Conservation (phyloP, 2,329 filamentous ascomycete genomes). For the Alternaria hordeiaustralica region DNA sequence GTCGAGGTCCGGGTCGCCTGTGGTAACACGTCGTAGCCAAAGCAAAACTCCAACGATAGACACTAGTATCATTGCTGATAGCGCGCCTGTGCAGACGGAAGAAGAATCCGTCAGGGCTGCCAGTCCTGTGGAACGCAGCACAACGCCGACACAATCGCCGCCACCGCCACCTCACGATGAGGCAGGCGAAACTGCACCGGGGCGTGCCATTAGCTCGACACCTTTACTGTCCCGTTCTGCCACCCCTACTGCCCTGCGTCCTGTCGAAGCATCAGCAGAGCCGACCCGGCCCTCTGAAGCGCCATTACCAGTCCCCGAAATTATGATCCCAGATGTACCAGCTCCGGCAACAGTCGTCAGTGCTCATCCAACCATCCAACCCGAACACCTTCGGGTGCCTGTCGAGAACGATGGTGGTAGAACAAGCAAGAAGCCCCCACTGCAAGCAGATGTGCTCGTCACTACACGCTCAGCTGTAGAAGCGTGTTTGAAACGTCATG, state of each 20-base stretch:
- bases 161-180: not conserved
- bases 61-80: not conserved
- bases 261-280: not conserved
- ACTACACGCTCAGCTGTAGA: conserved; percentile 15
- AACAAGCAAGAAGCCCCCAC: not conserved
- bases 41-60: not conserved
- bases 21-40: not conserved
- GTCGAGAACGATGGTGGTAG: not conserved
- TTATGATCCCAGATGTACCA: not conserved
- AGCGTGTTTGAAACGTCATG: conserved; percentile 16
- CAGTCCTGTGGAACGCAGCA: not conserved
- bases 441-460: conserved; percentile 13
- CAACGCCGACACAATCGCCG: not conserved
- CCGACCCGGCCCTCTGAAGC: not conserved
- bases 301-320: not conserved
- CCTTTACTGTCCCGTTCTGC: not conserved
- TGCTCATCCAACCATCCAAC: not conserved
- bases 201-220: not conserved
- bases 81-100: not conserved
- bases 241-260: not conserved
- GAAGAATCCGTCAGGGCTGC: not conserved
- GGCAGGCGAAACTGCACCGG: not conserved
- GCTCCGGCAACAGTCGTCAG: not conserved
- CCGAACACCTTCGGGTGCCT: not conserved
- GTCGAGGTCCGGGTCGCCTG: not conserved